Percentiles rank a stretch among this genome's conserved stretches.
phyloP scores from a whole-genome alignment of 257 asterid species.

The Jacaranda copaia region DNA sequence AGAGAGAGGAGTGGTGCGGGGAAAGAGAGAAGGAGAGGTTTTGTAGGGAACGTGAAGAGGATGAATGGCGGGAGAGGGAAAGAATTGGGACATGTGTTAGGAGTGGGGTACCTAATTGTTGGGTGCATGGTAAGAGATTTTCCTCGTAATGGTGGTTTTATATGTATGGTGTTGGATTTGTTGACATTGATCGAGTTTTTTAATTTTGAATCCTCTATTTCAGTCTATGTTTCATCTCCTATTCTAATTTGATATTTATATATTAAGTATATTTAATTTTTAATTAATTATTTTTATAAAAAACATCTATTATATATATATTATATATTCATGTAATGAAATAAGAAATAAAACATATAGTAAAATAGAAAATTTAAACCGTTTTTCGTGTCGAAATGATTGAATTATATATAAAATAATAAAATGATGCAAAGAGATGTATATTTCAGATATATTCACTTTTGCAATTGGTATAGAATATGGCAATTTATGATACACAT shows the following conservation, averaged over 20 bases:
- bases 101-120: constrained; percentile 16
- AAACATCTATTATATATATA: too few species aligned
- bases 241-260: too few species aligned
- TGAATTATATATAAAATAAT: background rate
- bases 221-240: too few species aligned
- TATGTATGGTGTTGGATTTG: constrained; percentile 13
- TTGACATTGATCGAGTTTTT: background rate
- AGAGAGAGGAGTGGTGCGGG: background rate
- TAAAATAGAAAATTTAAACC: too few species aligned
- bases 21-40: constrained; percentile 39
- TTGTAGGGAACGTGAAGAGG: constrained; percentile 37
- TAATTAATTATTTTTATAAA: too few species aligned
- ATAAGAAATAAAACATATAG: too few species aligned
- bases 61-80: constrained; percentile 19
- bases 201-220: too few species aligned
- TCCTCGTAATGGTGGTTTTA: constrained; percentile 6
- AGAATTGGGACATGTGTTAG: constrained; percentile 10
- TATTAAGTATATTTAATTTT: too few species aligned
- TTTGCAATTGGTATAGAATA: too few species aligned
- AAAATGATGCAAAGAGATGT: background rate
- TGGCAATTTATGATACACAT: too few species aligned
- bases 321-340: too few species aligned
- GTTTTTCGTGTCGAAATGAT: background rate
- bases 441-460: background rate
- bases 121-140: constrained; percentile 1